Evolutionary conservation across 257 asterid genomes (phyloP).

Genomic region (Nicotiana tabacum): DNA sequence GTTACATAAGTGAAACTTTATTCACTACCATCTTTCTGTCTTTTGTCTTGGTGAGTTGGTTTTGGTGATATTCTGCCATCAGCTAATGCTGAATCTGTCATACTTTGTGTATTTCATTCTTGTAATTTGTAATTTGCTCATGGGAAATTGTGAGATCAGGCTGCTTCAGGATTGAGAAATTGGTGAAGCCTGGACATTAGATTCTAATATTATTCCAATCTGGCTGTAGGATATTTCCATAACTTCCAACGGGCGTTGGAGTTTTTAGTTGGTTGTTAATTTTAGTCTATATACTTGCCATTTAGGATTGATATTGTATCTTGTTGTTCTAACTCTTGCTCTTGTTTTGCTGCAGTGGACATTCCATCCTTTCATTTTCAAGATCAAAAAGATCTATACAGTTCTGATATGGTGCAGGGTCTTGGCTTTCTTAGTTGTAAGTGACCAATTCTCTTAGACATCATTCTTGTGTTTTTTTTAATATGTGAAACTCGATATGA

Average conservation of each 20-base stretch:
- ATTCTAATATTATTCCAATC: no score
- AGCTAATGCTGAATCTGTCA: not conserved
- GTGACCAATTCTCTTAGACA: constrained; percentile 18
- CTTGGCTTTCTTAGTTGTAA: constrained; percentile 83
- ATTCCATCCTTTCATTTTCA: constrained; percentile 86
- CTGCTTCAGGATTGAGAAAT: no score
- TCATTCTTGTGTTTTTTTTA: not conserved
- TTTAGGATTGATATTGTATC: not conserved
- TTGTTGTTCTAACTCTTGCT: not conserved
- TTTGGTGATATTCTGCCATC: not conserved
- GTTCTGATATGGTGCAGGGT: constrained; percentile 96
- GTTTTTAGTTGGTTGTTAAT: not conserved
- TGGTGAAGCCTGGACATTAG: no score
- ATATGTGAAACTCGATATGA: not conserved
- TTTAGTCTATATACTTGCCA: not conserved
- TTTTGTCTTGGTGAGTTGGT: constrained; percentile 69
- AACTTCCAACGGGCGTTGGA: not conserved
- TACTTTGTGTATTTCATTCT: not conserved
- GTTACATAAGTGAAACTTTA: constrained; percentile 84
- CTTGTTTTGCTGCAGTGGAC: constrained; percentile 73
- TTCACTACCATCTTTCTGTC: constrained; percentile 67
- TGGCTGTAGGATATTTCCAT: not conserved
- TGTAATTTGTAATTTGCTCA: not conserved
- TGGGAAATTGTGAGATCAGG: not conserved
- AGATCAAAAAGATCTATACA: constrained; percentile 92